Conservation (phyloP, 1,284 basidiomycete genomes). For the Trichosporon ovoides region DNA sequence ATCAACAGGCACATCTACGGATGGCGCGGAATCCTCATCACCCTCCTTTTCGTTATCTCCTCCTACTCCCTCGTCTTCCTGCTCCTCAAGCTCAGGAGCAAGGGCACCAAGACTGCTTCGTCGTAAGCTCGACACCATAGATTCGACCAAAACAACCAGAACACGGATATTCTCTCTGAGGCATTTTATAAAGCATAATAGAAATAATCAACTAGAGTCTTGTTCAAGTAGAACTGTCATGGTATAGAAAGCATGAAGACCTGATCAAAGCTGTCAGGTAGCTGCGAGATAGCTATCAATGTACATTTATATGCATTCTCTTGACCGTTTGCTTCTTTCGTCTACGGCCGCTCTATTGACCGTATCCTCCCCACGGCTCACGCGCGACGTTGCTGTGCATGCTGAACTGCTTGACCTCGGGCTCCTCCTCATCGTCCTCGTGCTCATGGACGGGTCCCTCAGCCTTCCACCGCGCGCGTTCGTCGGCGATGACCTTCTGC, state of each 20-base stretch:
- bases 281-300: too few relatives aligned
- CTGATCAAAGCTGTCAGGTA: too few relatives aligned
- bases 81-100: conserved; percentile 34
- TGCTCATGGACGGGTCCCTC: conserved; percentile 3
- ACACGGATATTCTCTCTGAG: too few relatives aligned
- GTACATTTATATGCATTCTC: neutral
- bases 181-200: too few relatives aligned
- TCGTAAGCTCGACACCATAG: neutral
- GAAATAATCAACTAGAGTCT: too few relatives aligned
- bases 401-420: conserved; percentile 12
- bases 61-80: conserved; percentile 34
- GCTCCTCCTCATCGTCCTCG: conserved; percentile 5
- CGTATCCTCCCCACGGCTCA: conserved; percentile 8
- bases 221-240: too few relatives aligned
- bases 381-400: conserved; percentile 5
- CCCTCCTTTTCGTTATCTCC: conserved; percentile 26
- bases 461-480: conserved; percentile 13
- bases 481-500: conserved; percentile 14
- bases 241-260: too few relatives aligned
- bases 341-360: neutral
- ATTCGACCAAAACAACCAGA: too few relatives aligned
- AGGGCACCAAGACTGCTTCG: conserved; percentile 29
- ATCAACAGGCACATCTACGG: conserved; percentile 28
- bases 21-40: conserved; percentile 40
- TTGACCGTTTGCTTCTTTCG: neutral